A percentile compares a stretch with the other conserved stretches of the same genome.
phyloP scores from a whole-genome alignment of 2,329 filamentous ascomycete genomes.

The Triangularia setosa region DNA sequence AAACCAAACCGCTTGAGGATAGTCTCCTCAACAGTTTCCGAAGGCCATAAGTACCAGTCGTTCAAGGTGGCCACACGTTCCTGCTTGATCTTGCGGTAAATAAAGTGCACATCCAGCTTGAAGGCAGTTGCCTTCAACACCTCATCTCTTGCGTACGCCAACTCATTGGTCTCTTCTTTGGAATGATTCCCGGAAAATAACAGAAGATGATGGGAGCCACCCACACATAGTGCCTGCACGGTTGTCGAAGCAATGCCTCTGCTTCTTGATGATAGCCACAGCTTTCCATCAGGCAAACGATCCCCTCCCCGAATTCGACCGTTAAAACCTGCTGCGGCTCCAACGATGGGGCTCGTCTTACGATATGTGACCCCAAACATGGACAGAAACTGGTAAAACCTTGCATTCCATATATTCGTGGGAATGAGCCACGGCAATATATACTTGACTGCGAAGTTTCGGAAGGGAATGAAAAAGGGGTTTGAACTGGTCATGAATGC shows the following conservation, averaged over 20 bases:
- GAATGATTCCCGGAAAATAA: slow-evolving; percentile 30
- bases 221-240: slow-evolving; percentile 29
- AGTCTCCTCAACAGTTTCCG: slow-evolving; percentile 24
- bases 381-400: slow-evolving; percentile 35
- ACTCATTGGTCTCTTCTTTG: slow-evolving; percentile 13
- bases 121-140: slow-evolving; percentile 18
- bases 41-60: slow-evolving; percentile 13
- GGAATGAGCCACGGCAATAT: slow-evolving; percentile 35
- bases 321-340: slow-evolving; percentile 29
- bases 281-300: slow-evolving; percentile 39
- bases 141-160: slow-evolving; percentile 15
- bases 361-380: slow-evolving; percentile 43
- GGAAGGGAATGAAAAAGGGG: slow-evolving; percentile 33
- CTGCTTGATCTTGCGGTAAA: slow-evolving; percentile 8
- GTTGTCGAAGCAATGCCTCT: slow-evolving; percentile 14
- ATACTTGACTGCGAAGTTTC: slow-evolving; percentile 37
- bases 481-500: slow-evolving; percentile 34
- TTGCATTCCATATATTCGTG: slow-evolving; percentile 21
- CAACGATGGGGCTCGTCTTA: slow-evolving; percentile 36
- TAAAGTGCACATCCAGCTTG: slow-evolving; percentile 19
- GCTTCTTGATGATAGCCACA: slow-evolving; percentile 19
- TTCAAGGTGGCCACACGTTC: neutral
- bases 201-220: slow-evolving; percentile 30
- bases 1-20: slow-evolving; percentile 32
- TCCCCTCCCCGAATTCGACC: slow-evolving; percentile 44